Conservation (phyloP, 352 stramenopile genomes). For the Phytopythium litorale region DNA sequence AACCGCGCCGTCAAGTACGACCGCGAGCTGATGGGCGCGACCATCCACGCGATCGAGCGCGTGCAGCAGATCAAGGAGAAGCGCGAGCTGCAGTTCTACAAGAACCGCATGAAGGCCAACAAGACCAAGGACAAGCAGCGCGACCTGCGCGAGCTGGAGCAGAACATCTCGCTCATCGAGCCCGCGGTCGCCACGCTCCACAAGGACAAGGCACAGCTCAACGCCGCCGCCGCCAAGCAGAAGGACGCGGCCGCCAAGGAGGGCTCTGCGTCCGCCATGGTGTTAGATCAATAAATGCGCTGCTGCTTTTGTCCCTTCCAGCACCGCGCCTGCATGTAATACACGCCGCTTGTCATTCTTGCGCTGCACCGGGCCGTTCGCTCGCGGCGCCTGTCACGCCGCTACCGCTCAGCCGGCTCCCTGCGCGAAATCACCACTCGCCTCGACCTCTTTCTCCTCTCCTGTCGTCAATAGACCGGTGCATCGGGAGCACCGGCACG, state of each 20-base stretch:
- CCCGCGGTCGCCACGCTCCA: slow-evolving; percentile 65
- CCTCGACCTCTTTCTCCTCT: background rate
- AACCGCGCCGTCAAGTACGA: slow-evolving; percentile 99
- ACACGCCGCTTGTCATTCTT: background rate
- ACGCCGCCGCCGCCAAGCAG: slow-evolving; percentile 50
- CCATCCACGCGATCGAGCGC: slow-evolving; percentile 97
- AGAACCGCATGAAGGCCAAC: slow-evolving; percentile 94
- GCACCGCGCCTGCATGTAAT: background rate
- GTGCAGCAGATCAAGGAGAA: slow-evolving; percentile 97
- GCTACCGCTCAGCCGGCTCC: too few species aligned
- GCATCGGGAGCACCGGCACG: too few species aligned
- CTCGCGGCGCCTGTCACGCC: background rate
- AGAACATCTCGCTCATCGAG: slow-evolving; percentile 86
- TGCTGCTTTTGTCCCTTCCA: background rate
- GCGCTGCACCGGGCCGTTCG: background rate
- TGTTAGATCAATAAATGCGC: slow-evolving; percentile 80
- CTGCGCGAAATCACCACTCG: background rate
- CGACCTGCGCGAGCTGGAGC: slow-evolving; percentile 78
- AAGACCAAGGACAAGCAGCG: slow-evolving; percentile 76
- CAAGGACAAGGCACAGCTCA: slow-evolving; percentile 80
- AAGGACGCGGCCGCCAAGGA: slow-evolving; percentile 57
- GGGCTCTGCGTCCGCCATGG: slow-evolving; percentile 61
- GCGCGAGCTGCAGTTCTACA: slow-evolving; percentile 96
- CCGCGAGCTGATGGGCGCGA: slow-evolving; percentile 98
- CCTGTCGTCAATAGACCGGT: too few species aligned